phyloP scores from a whole-genome alignment of 2,329 filamentous ascomycete species.

The Penicillium occitanis region DNA sequence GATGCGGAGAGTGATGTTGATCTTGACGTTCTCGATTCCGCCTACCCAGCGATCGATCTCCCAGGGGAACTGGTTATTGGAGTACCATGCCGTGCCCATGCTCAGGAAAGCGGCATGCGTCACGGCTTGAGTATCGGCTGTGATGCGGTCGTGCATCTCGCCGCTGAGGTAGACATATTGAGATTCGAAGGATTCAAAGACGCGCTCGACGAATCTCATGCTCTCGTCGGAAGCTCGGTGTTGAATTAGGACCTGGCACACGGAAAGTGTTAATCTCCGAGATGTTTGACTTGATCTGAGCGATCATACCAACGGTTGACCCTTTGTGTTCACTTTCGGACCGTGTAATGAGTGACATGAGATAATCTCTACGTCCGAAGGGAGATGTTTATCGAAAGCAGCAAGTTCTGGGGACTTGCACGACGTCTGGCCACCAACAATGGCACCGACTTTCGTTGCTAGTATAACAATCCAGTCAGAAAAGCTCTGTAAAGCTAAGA shows the following conservation, averaged over 20 bases:
- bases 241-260: slow-evolving; percentile 72
- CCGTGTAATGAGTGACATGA: slow-evolving; percentile 97
- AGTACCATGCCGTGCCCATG: slow-evolving; percentile 98
- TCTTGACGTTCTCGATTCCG: slow-evolving; percentile 98
- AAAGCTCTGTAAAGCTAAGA: background rate
- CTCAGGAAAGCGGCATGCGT: slow-evolving; percentile 95
- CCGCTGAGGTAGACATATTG: slow-evolving; percentile 87
- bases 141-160: slow-evolving; percentile 90
- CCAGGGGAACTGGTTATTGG: slow-evolving; percentile 95
- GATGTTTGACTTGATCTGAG: background rate
- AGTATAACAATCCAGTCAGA: slow-evolving; percentile 19
- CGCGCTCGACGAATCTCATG: slow-evolving; percentile 73
- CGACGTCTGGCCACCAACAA: slow-evolving; percentile 95
- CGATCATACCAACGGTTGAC: slow-evolving; percentile 74
- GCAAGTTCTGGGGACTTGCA: slow-evolving; percentile 96
- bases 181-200: slow-evolving; percentile 79
- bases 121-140: slow-evolving; percentile 95
- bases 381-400: slow-evolving; percentile 87
- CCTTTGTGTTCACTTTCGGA: slow-evolving; percentile 80
- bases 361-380: slow-evolving; percentile 84
- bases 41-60: slow-evolving; percentile 93
- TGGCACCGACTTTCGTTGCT: slow-evolving; percentile 93
- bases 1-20: slow-evolving; percentile 95
- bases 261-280: background rate
- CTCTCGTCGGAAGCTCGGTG: slow-evolving; percentile 79